Conservation (phyloP, 805 yeast species). For the Candida suzukii region DNA sequence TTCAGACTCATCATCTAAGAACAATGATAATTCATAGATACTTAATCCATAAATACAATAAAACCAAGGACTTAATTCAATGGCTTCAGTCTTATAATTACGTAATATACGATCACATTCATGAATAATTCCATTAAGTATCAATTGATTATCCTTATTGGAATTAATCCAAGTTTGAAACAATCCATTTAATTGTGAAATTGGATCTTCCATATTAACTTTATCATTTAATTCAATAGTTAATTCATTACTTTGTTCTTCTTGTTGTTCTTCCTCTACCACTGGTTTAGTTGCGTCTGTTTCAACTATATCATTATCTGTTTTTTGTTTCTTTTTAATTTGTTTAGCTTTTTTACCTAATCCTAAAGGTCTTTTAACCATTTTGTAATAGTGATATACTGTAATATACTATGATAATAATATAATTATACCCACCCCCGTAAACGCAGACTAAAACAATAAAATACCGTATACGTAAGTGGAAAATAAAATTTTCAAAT, state of each 20-base stretch:
- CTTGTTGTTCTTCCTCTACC: constrained; percentile 9
- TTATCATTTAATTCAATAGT: constrained; percentile 65
- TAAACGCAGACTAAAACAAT: too few relatives aligned
- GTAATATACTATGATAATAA: not conserved
- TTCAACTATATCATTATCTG: constrained; percentile 6
- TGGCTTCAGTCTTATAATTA: constrained; percentile 23
- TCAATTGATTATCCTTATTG: constrained; percentile 53
- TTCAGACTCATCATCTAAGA: constrained; percentile 22
- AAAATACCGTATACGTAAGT: too few relatives aligned
- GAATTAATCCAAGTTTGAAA: constrained; percentile 58
- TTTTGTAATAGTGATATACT: constrained; percentile 10
- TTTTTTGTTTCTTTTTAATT: constrained; percentile 26
- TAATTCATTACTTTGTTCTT: constrained; percentile 26
- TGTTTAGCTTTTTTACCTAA: constrained; percentile 45
- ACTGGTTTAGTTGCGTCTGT: too few relatives aligned
- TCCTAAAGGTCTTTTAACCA: constrained; percentile 64
- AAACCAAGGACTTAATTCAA: constrained; percentile 41
- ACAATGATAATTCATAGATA: constrained; percentile 54
- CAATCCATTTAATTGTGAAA: constrained; percentile 68
- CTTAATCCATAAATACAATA: constrained; percentile 72
- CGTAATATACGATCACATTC: constrained; percentile 81
- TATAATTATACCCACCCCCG: too few relatives aligned
- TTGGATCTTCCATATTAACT: constrained; percentile 69
- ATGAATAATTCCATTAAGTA: constrained; percentile 80
- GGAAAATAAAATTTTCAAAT: too few relatives aligned